Evolutionary conservation across 176 grass and related monocot genomes (phyloP).

Genomic region (Oryza meridionalis): DNA sequence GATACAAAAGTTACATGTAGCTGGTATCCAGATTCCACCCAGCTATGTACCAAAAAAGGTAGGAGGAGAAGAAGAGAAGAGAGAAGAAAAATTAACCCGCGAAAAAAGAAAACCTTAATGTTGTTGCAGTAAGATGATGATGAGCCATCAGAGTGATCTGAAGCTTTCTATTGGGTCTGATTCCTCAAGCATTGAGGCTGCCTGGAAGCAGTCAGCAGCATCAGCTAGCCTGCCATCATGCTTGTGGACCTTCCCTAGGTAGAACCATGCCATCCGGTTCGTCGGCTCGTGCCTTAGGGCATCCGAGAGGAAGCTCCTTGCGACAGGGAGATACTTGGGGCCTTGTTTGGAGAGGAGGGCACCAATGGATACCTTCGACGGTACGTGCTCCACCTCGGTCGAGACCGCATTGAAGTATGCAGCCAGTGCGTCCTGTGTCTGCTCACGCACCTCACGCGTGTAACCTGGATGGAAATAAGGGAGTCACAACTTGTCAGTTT

Average conservation of each 20-base stretch:
- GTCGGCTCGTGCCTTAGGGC: conserved; percentile 83
- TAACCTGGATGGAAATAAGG: conserved; percentile 49
- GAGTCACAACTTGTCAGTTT: neutral
- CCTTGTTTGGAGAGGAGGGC: conserved; percentile 70
- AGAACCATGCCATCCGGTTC: conserved; percentile 82
- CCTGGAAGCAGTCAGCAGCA: conserved; percentile 93
- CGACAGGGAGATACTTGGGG: conserved; percentile 69
- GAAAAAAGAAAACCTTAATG: conserved; percentile 33
- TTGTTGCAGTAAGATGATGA: conserved; percentile 18
- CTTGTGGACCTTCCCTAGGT: conserved; percentile 87
- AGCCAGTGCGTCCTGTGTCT: conserved; percentile 54
- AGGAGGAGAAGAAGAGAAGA: neutral
- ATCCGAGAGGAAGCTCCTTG: conserved; percentile 86
- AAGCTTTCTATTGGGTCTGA: conserved; percentile 86
- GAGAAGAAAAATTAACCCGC: conserved; percentile 11
- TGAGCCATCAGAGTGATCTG: conserved; percentile 55
- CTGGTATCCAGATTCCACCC: conserved; percentile 21
- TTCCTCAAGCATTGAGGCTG: conserved; percentile 80
- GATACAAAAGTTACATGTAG: conserved; percentile 35
- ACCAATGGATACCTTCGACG: conserved; percentile 80
- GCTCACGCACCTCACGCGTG: conserved; percentile 57
- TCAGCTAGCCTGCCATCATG: conserved; percentile 74
- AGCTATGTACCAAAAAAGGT: conserved; percentile 47
- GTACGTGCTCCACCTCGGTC: conserved; percentile 68
- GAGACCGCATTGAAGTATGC: conserved; percentile 72